Base-by-base conservation (phyloP, 2,329 filamentous ascomycete genomes). In the Colletotrichum phormii region DNA sequence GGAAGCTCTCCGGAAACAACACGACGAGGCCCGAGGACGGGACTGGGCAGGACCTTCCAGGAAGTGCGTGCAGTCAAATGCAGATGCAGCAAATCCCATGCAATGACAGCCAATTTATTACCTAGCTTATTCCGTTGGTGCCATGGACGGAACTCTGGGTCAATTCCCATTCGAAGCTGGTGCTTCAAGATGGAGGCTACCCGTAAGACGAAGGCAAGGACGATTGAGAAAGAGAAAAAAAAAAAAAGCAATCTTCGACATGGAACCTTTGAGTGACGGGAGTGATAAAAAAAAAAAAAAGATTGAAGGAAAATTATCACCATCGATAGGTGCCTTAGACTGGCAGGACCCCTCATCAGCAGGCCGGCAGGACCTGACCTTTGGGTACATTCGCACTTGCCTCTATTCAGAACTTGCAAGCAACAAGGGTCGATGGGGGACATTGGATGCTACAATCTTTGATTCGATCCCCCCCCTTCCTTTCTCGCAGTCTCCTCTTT, bases 361-460 rank as follows among this genome's bases (percentile, higher is more conserved):
- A 24, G 29, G 24, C 63, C 35, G 63, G 31, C 24, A 37, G 55
- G 11, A 9, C 49, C 62, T 66, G 42, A 67, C 49, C 31, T 42
- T 35, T 29, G 55, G 59, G 51, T 46, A 53, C 37, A 63, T 51
- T 22, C 15, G 49, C 70, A 70, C 66, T 65, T 72, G 70, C 55
- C 60, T 69, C 65, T 57, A 65, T 72, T 72, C 66, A 72, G 70
- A 72, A 57, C 66, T 70, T 70, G 54, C 70, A 72, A 70, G 70
- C 66, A 72, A 70, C 70, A 72, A 70, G 70, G 70, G 60, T 70
- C 61, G 66, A 51, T 42, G 18, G 18, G 18, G 24, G 46, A 72
- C 55, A 64, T 65, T 72, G 33, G 61, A 37, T 29, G 35, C 51
- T 54, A 49, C 62, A 54, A 31, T 64, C 9, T 13, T 63, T n/a